Evolutionary conservation across 2,329 filamentous ascomycete genomes (phyloP), one percentile per base, ranked within the genome.

Genomic region (Neonectria ditissima): DNA sequence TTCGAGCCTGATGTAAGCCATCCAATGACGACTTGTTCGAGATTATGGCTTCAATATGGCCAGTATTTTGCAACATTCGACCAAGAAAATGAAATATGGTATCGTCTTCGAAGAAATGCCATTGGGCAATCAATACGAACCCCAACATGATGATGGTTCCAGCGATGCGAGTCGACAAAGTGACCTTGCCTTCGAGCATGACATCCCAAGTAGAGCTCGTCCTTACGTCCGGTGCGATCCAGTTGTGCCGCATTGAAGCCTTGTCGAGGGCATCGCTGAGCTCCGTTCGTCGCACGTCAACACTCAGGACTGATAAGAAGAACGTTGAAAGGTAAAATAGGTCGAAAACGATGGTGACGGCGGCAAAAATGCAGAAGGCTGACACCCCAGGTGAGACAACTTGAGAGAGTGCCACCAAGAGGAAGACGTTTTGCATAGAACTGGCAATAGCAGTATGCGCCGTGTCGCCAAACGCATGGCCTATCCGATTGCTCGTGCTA

Each of bases 261-360:
- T 86, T 89, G 11, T 82, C 87, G 10, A 94, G 80, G 2, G 90
- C 89, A 74, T 95, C 92, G 69, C 89, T 88, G 0, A 95, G 84
- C 78, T 95, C 92, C 61, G 91, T 88, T 69, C 92, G 85, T 22
- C 89, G 87, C 10, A 95, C 91, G 75, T 95, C 92, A 45, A 95
- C 89, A 72, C 91, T 94, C 24, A 95, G 81, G 13, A 95, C 91
- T 1, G 92, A 88, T 4, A 94, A 82, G 73, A 95, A 94, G 78
- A 94, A 94, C 0, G 92, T 94, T 8, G 92, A 85, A 22, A 94
- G 83, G 72, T 92, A 94, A 72, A 94, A 89, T 65, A 92, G 91
- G 76, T 95, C 92, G 71, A 94, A 91, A 1, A 91, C 78, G 14
- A 93, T 87, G 1, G 92, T 92, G 55, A 94, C 87, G 2, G 89